Percentiles rank a stretch among this genome's conserved stretches.
These are phyloP conservation scores for Pseudogymnoascus sp. DNA, from an alignment of 2,329 filamentous ascomycete genomes.

Conservation along the genomic window DNA sequence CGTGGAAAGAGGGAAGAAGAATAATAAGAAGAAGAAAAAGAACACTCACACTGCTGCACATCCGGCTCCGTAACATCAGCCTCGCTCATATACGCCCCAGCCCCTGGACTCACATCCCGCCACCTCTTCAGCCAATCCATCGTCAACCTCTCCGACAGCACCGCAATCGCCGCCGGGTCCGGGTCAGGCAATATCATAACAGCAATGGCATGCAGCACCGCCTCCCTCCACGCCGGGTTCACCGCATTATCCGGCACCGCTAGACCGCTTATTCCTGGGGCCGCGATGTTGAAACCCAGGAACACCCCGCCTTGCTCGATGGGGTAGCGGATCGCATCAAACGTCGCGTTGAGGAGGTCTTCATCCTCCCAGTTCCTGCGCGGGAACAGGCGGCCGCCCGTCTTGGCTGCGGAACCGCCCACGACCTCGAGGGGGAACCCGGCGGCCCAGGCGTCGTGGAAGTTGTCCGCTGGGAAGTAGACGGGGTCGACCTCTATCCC, in stretches of 20 bases:
- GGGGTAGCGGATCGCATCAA: slow-evolving; percentile 26
- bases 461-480: slow-evolving; percentile 24
- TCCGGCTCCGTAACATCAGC: slow-evolving; percentile 37
- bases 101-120: slow-evolving; percentile 18
- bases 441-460: slow-evolving; percentile 29
- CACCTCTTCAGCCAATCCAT: slow-evolving; percentile 15
- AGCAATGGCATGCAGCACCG: slow-evolving; percentile 23
- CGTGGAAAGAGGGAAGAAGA: not conserved
- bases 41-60: slow-evolving; percentile 23
- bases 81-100: slow-evolving; percentile 42
- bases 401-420: slow-evolving; percentile 24
- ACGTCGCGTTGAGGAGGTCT: slow-evolving; percentile 19
- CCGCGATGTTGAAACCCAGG: slow-evolving; percentile 22
- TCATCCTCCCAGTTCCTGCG: slow-evolving; percentile 29
- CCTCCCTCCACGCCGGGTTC: slow-evolving; percentile 27
- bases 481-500: slow-evolving; percentile 20
- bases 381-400: slow-evolving; percentile 35
- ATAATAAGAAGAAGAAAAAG: not conserved
- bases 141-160: slow-evolving; percentile 30
- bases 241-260: slow-evolving; percentile 27
- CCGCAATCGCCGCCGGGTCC: slow-evolving; percentile 29
- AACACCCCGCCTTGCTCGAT: slow-evolving; percentile 29
- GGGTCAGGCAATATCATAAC: slow-evolving; percentile 29
- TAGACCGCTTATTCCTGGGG: slow-evolving; percentile 11
- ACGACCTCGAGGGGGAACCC: slow-evolving; percentile 33